Evolutionary conservation across 2,329 filamentous ascomycete species (phyloP), one percentile per base, ranked within the genome.

Genomic region (Fusarium scirpi): DNA sequence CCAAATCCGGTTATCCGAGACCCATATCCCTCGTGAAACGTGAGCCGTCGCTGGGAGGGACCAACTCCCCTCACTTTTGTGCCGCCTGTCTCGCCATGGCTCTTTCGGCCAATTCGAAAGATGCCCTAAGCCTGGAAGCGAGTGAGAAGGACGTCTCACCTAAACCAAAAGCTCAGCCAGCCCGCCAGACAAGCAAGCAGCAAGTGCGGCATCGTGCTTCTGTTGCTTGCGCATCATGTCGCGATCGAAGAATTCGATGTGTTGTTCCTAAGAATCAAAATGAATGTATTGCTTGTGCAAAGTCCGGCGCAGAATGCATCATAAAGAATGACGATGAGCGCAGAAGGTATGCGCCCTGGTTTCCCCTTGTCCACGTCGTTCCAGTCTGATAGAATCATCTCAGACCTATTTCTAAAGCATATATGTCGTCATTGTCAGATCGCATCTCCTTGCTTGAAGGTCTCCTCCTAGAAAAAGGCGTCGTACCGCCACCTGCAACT

Each of bases 301-400:
- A 84, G 58, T 81, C 83, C 4, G 85, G 84, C 18, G 81, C 83
- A 13, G 80, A 84, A 48, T 88, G 86, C 68, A 78, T 88, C 57
- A 88, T 88, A 72, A 87, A 85, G 71, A 86, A 88, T 68, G 86
- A 88, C 64, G 86, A 88, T 74, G 86, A 88, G 74, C 78, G 86
- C 44, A 78, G 86, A 76, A 80, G 85, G 86, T 86, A 73, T 43
- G 81, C 9, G 34, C 45, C 29, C 46, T 30, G 25, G 18, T 38
- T 12, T 16, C 25, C 24, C 20, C 8, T 30, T 12, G 29, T 47
- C 11, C 10, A 15, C 16, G 15, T 38, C 48, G 24, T 20, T 20
- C 24, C 29, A 16, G 25, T 25, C 56, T 58, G 25, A 69, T 71
- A 5, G 62, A 24, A 10, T 18, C 12, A 15, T 24, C 34, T 18